Percentiles rank a stretch among this genome's conserved stretches.
These are phyloP conservation scores for Pestalotiopsis sp. DNA, from an alignment of 2,329 filamentous ascomycete species.

Conservation along the genomic window DNA sequence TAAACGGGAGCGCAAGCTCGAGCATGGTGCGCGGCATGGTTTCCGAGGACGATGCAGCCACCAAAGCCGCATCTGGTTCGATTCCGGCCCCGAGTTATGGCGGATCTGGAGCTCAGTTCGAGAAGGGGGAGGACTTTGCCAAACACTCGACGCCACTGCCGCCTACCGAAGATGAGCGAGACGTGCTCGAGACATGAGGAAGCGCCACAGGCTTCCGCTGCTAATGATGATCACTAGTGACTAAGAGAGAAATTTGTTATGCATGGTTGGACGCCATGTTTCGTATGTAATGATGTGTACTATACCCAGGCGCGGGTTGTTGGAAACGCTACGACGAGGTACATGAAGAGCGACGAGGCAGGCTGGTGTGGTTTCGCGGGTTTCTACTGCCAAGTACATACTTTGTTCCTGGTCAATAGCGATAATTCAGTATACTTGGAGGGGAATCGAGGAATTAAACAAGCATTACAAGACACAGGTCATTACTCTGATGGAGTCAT, in stretches of 20 bases:
- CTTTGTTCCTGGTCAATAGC: neutral
- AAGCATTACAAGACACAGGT: too few species aligned
- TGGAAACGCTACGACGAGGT: neutral
- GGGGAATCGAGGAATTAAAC: too few species aligned
- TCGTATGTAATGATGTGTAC: neutral
- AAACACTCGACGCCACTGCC: slow-evolving; percentile 39
- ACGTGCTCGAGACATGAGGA: slow-evolving; percentile 16
- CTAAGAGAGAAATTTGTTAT: neutral
- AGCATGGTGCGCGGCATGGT: slow-evolving; percentile 28
- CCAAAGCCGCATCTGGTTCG: slow-evolving; percentile 18
- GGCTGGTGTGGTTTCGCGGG: too few species aligned
- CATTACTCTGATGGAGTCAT: too few species aligned
- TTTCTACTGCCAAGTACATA: neutral
- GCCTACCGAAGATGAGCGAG: slow-evolving; percentile 33
- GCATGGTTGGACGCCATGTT: neutral
- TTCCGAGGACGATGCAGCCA: slow-evolving; percentile 21
- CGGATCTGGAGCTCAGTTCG: slow-evolving; percentile 53
- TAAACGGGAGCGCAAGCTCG: slow-evolving; percentile 41
- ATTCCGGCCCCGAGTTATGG: slow-evolving; percentile 50
- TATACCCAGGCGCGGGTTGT: neutral
- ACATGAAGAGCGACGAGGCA: neutral
- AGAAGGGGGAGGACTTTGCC: slow-evolving; percentile 49
- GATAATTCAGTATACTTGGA: neutral
- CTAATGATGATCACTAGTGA: neutral
- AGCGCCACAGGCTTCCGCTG: neutral